phyloP scores from a whole-genome alignment of 1,284 basidiomycete genomes.

The Garcileccinum viscosum region DNA sequence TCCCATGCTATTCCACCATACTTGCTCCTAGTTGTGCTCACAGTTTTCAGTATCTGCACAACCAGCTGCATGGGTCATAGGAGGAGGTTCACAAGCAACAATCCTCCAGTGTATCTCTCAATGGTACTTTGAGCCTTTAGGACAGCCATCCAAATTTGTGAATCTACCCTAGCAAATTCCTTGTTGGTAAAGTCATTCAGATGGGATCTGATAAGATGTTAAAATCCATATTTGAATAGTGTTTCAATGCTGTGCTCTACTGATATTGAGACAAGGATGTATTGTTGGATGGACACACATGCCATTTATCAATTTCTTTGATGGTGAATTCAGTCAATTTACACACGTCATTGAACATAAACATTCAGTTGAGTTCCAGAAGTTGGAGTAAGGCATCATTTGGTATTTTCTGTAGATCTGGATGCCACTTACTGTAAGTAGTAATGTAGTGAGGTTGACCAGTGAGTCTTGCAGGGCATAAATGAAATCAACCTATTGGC shows the following conservation, averaged over 20 bases:
- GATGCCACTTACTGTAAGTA: not conserved
- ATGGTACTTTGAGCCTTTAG: not conserved
- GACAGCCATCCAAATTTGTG: not conserved
- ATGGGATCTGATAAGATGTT: not conserved
- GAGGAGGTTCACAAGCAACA: not conserved
- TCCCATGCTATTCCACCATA: conserved; percentile 24
- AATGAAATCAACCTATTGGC: not conserved
- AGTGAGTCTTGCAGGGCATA: not conserved
- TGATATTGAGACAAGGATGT: not conserved
- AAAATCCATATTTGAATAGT: not conserved
- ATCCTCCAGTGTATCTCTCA: not conserved
- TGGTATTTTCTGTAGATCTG: not conserved
- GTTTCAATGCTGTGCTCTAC: not conserved
- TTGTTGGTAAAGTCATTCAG: not conserved
- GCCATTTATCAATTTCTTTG: not conserved
- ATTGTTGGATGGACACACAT: not conserved
- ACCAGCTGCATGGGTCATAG: not conserved
- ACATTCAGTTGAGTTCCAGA: not conserved
- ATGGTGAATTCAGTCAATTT: not conserved
- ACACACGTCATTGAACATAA: conserved; percentile 1
- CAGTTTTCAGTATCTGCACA: not conserved
- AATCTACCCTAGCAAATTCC: not conserved
- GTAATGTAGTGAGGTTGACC: too few relatives aligned
- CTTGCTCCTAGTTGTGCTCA: conserved; percentile 10
- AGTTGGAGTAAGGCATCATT: not conserved